Conservation (phyloP, 2,329 filamentous ascomycete genomes). For the Lachnellula willkommii region DNA sequence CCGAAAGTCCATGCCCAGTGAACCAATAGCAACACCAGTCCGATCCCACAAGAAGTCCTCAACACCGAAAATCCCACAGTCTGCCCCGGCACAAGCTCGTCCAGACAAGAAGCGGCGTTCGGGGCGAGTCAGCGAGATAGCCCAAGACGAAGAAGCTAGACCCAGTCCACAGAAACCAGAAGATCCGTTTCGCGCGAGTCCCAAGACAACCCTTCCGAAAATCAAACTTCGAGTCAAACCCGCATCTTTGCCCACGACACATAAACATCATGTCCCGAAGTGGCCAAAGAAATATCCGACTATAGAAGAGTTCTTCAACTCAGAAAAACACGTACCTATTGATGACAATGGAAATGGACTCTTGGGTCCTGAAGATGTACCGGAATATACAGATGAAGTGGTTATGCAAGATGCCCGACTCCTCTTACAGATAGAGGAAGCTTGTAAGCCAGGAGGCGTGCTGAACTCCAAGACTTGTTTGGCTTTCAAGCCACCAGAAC, state of each 20-base stretch:
- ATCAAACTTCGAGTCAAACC: constrained; percentile 46
- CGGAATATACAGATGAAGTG: constrained; percentile 54
- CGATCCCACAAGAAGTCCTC: constrained; percentile 22
- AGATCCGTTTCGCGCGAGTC: constrained; percentile 18
- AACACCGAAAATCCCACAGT: constrained; percentile 17
- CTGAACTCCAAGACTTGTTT: constrained; percentile 67
- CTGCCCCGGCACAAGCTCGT: constrained; percentile 14
- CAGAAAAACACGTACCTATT: constrained; percentile 47
- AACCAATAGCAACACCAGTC: constrained; percentile 21
- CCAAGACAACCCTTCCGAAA: constrained; percentile 34
- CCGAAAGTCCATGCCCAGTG: constrained; percentile 26
- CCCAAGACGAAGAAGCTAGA: constrained; percentile 14
- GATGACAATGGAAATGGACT: constrained; percentile 47
- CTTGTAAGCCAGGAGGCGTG: constrained; percentile 68
- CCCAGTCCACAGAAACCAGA: constrained; percentile 15
- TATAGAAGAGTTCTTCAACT: constrained; percentile 54
- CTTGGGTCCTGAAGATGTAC: constrained; percentile 51
- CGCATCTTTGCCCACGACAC: constrained; percentile 51
- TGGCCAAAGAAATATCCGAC: constrained; percentile 45
- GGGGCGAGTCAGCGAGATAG: constrained; percentile 19
- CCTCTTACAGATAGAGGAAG: constrained; percentile 66
- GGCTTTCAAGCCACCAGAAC: constrained; percentile 65
- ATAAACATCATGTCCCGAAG: constrained; percentile 53
- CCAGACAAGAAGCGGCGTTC: constrained; percentile 22
- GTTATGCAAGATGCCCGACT: constrained; percentile 62